Evolutionary conservation across 2,329 filamentous ascomycete species (phyloP).

Genomic region (Rasamsonia emersonii): DNA sequence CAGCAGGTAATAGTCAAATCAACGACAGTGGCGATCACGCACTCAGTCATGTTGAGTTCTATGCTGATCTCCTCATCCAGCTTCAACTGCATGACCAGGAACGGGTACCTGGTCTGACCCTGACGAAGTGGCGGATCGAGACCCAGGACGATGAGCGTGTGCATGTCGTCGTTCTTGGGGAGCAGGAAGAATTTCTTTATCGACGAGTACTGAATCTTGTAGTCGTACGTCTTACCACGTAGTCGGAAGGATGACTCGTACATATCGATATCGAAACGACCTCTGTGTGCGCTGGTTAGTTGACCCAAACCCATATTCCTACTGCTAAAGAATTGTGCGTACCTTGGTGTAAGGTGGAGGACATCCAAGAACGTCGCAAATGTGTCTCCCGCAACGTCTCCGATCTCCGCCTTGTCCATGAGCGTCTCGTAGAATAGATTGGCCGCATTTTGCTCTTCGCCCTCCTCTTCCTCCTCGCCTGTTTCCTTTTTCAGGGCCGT

Average conservation of each 20-base stretch:
- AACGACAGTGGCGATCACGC: conserved; percentile 12
- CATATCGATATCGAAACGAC: conserved; percentile 99
- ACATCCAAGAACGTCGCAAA: conserved; percentile 97
- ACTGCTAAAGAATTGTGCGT: conserved; percentile 18
- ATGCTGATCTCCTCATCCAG: conserved; percentile 94
- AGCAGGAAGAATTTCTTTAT: conserved; percentile 99
- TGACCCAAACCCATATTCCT: not conserved
- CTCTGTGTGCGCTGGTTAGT: conserved; percentile 48
- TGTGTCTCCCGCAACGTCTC: conserved; percentile 96
- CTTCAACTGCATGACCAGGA: conserved; percentile 98
- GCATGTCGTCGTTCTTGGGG: conserved; percentile 95
- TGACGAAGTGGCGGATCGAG: conserved; percentile 91
- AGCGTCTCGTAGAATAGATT: conserved; percentile 97
- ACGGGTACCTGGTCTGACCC: conserved; percentile 94
- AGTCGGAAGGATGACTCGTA: conserved; percentile 96
- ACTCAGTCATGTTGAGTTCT: conserved; percentile 88
- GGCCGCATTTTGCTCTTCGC: conserved; percentile 86
- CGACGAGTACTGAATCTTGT: conserved; percentile 97
- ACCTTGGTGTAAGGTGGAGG: conserved; percentile 91
- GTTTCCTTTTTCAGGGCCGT: conserved; percentile 66
- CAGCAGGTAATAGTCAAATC: conserved; percentile 8
- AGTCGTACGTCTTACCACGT: conserved; percentile 98
- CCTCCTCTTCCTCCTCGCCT: conserved; percentile 59
- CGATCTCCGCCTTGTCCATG: conserved; percentile 98
- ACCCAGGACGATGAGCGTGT: conserved; percentile 89